These are phyloP conservation scores for Graphium sp. DNA, from an alignment of 2,329 filamentous ascomycete species.

Conservation along the genomic window DNA sequence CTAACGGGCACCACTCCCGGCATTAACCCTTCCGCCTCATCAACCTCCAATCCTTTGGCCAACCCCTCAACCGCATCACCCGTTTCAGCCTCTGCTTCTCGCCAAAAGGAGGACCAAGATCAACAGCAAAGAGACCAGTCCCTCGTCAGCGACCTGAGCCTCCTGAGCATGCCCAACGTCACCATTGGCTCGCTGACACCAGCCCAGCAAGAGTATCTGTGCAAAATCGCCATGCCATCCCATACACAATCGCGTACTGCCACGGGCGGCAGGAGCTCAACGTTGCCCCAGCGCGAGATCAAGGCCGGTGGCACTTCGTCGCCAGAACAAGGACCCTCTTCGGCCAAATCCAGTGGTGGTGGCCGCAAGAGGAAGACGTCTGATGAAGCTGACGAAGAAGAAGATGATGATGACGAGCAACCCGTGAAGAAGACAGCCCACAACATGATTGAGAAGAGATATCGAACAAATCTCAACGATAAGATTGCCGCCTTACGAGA, in stretches of 20 bases:
- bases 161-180: constrained; percentile 4
- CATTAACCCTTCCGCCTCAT: too few relatives aligned
- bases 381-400: constrained; percentile 38
- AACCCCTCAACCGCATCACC: too few relatives aligned
- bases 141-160: too few relatives aligned
- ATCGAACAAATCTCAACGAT: constrained; percentile 90
- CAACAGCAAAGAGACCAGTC: too few relatives aligned
- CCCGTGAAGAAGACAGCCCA: constrained; percentile 78
- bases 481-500: constrained; percentile 88
- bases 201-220: constrained; percentile 42
- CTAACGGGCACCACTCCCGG: too few relatives aligned
- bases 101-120: too few relatives aligned
- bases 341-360: constrained; percentile 24
- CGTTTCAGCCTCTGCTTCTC: too few relatives aligned
- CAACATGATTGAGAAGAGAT: constrained; percentile 96
- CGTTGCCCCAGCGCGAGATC: too few relatives aligned
- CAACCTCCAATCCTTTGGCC: too few relatives aligned
- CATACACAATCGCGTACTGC: constrained; percentile 45
- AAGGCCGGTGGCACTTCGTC: constrained; percentile 36
- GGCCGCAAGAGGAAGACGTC: constrained; percentile 56
- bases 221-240: constrained; percentile 47
- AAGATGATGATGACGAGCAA: constrained; percentile 35
- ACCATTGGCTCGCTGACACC: constrained; percentile 25
- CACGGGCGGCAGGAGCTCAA: too few relatives aligned
- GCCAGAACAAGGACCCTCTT: constrained; percentile 26